Conservation (phyloP, 306 rosid genomes). For the Hippophae tibetana region DNA sequence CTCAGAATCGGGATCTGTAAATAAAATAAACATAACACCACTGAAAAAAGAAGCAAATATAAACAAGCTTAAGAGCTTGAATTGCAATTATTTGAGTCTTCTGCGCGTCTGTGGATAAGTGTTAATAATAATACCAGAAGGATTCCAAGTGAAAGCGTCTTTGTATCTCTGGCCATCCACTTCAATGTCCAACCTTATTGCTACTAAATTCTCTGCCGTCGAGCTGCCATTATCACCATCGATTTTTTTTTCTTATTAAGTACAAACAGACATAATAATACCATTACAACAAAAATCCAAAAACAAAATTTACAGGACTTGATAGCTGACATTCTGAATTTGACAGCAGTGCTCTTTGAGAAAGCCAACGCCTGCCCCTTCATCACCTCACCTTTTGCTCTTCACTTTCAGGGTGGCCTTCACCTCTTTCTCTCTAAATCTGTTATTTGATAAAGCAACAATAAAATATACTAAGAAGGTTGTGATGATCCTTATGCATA, state of each 20-base stretch:
- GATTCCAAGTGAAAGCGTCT: constrained; percentile 94
- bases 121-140: constrained; percentile 40
- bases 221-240: constrained; percentile 33
- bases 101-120: background rate
- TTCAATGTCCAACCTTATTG: constrained; percentile 70
- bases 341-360: constrained; percentile 47
- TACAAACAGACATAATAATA: background rate
- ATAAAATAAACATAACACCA: background rate
- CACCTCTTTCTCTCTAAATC: too few species aligned
- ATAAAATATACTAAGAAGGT: too few species aligned
- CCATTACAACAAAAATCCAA: background rate
- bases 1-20: constrained; percentile 75
- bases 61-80: background rate
- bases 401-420: too few species aligned
- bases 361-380: constrained; percentile 45
- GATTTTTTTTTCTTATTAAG: background rate
- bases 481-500: too few species aligned
- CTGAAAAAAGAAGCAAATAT: background rate
- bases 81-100: background rate
- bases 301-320: constrained; percentile 5
- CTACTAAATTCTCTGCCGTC: constrained; percentile 57
- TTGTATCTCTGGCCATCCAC: constrained; percentile 65
- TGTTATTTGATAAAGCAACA: too few species aligned
- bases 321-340: constrained; percentile 72
- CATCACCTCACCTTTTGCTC: constrained; percentile 25